Base-by-base conservation (phyloP, 371 early-diverging fungal genomes). In the Ecytonucleospora hepatopenaei region DNA sequence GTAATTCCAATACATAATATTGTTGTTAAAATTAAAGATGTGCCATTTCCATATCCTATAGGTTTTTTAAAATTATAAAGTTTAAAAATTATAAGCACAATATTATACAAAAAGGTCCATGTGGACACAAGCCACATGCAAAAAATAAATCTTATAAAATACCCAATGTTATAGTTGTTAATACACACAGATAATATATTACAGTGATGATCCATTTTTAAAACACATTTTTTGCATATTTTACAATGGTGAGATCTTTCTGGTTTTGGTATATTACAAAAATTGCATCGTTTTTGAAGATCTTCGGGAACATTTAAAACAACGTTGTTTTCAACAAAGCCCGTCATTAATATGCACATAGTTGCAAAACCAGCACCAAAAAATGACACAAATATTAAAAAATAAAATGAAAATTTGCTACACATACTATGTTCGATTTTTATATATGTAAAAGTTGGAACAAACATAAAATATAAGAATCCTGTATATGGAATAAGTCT, bases 161-260 rank as follows among this genome's bases (percentile, higher is more conserved):
- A 65, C 5, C 82, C 84, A 28, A 82, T 78, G 59, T 84, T 85
- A 19, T 73, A 65, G 65, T 77, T 92, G 79, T 91, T 90, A 53
- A 93, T 84, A 88, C 93, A 97, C 0, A 91, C 90, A 77, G 85
- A 83, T 15, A 91, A 90, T 94, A 94, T 95, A 15, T 91, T 91
- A 69, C 96, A 96, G 77, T 95, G 95, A 73, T 95, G 96, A 71
- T 96, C 97, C 82, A 96, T 93, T 63, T 85, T 85, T n/a, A 90
- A 88, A 1, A 97, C 90, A 77, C 98, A 97, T 54, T 88, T 85
- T 70, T 91, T 85, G 74, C 97, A 95, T 40, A 87, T 81, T 65
- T 86, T 86, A 81, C 98, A 97, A 69, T 97, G 98, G 79, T 96
- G 95, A 19, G 92, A 89, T 28, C 98, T 82, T 62, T 92, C 72